These are phyloP conservation scores for Blastobotrys niveus DNA, from an alignment of 1,139 yeast species.

Conservation along the genomic window DNA sequence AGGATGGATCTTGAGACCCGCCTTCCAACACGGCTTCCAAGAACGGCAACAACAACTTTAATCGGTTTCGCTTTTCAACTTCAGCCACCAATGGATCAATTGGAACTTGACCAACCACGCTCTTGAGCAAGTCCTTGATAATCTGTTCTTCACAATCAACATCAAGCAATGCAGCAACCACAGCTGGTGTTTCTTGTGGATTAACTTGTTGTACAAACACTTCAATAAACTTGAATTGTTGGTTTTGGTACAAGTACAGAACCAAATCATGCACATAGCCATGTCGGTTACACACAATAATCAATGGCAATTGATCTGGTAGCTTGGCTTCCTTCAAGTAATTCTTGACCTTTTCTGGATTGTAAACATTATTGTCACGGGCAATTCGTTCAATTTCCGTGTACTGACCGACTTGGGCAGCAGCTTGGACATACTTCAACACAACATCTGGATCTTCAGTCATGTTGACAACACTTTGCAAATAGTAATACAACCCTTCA, in stretches of 20 bases:
- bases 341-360: constrained; percentile 96
- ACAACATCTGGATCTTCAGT: constrained; percentile 95
- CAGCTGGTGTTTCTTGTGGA: constrained; percentile 93
- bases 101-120: constrained; percentile 94
- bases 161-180: constrained; percentile 89
- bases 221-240: constrained; percentile 91
- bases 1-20: constrained; percentile 87
- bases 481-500: constrained; percentile 91
- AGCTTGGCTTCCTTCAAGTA: constrained; percentile 89
- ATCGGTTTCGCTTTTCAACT: constrained; percentile 93
- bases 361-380: constrained; percentile 87
- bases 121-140: constrained; percentile 70
- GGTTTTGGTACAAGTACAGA: constrained; percentile 87
- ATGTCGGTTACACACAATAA: constrained; percentile 92
- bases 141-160: constrained; percentile 94
- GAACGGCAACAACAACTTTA: constrained; percentile 86
- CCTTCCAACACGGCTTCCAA: constrained; percentile 83
- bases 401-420: constrained; percentile 82
- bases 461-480: constrained; percentile 87
- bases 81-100: constrained; percentile 82
- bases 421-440: constrained; percentile 91
- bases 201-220: constrained; percentile 97
- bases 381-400: constrained; percentile 95
- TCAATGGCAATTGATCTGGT: constrained; percentile 93
- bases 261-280: constrained; percentile 90